Percentiles rank a stretch among this genome's conserved stretches.
These are phyloP conservation scores for Centaurea solstitialis DNA, from an alignment of 129 eudicot genomes.

Conservation along the genomic window DNA sequence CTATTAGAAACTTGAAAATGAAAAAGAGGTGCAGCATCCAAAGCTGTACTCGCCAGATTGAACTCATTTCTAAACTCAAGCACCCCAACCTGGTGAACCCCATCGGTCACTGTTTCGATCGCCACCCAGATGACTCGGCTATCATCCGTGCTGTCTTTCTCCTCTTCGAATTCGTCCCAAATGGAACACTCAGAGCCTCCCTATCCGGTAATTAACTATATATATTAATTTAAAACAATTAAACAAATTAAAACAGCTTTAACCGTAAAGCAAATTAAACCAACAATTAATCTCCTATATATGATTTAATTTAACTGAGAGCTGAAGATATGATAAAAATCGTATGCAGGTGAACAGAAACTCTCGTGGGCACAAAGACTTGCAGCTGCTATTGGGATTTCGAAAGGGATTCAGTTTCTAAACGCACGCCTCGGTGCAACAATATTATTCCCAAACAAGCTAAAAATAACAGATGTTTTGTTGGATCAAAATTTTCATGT, in stretches of 20 bases:
- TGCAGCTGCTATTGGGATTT: slow-evolving; percentile 58
- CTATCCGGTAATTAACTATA: slow-evolving; percentile 30
- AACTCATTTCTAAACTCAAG: slow-evolving; percentile 56
- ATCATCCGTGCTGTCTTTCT: slow-evolving; percentile 38
- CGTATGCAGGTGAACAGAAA: slow-evolving; percentile 55
- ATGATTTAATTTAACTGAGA: neutral
- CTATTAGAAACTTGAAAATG: slow-evolving; percentile 57
- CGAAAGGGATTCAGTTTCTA: slow-evolving; percentile 70
- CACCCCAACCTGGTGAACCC: slow-evolving; percentile 60
- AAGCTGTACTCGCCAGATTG: slow-evolving; percentile 50
- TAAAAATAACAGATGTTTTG: slow-evolving; percentile 60
- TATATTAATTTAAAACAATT: no score
- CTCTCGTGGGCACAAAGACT: slow-evolving; percentile 62
- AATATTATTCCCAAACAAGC: slow-evolving; percentile 41
- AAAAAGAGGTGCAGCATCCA: slow-evolving; percentile 48
- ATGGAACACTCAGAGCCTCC: slow-evolving; percentile 51
- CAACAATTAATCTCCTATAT: neutral
- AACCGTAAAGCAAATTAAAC: no score
- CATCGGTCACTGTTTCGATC: slow-evolving; percentile 73
- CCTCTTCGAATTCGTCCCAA: slow-evolving; percentile 58
- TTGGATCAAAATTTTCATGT: slow-evolving; percentile 57
- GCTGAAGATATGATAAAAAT: neutral
- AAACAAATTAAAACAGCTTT: no score
- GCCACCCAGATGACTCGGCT: slow-evolving; percentile 47
- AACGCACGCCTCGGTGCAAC: slow-evolving; percentile 56